These are phyloP conservation scores for Gremmenia infestans DNA, from an alignment of 2,329 filamentous ascomycete species.

Conservation along the genomic window DNA sequence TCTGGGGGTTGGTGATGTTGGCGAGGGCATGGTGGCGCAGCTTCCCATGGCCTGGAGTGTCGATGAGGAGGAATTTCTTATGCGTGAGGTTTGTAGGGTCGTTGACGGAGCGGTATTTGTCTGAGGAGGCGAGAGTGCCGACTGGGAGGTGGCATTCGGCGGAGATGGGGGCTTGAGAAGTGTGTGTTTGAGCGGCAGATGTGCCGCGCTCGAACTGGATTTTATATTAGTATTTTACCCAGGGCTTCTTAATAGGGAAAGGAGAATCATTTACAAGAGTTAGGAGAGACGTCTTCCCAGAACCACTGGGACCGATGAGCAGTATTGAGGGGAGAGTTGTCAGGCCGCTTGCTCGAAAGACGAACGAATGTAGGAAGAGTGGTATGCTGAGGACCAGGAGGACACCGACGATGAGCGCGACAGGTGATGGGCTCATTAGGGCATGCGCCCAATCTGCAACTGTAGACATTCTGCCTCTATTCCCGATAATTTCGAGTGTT, in stretches of 20 bases:
- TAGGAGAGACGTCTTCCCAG: slow-evolving; percentile 85
- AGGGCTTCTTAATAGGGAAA: not conserved
- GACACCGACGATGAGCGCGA: slow-evolving; percentile 63
- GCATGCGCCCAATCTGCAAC: slow-evolving; percentile 40
- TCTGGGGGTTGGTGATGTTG: slow-evolving; percentile 40
- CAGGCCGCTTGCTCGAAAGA: slow-evolving; percentile 63
- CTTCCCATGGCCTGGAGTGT: slow-evolving; percentile 95
- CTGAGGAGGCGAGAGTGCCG: slow-evolving; percentile 46
- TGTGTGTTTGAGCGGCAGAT: slow-evolving; percentile 43
- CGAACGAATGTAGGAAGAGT: slow-evolving; percentile 67
- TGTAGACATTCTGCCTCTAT: slow-evolving; percentile 14
- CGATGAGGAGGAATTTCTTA: slow-evolving; percentile 70
- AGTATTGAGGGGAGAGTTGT: slow-evolving; percentile 70
- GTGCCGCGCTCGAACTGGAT: slow-evolving; percentile 49
- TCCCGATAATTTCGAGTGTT: not conserved
- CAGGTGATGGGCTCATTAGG: slow-evolving; percentile 53
- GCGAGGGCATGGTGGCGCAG: slow-evolving; percentile 67
- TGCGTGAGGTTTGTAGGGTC: slow-evolving; percentile 55
- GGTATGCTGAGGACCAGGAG: slow-evolving; percentile 69
- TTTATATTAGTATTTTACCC: slow-evolving; percentile 4
- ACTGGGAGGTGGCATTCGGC: slow-evolving; percentile 52
- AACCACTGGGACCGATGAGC: slow-evolving; percentile 72
- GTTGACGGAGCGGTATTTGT: slow-evolving; percentile 60
- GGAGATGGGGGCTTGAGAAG: slow-evolving; percentile 55
- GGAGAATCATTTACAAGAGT: slow-evolving; percentile 54